Evolutionary conservation across 2,329 filamentous ascomycete genomes (phyloP).

Genomic region (Fusarium fracticaudum): DNA sequence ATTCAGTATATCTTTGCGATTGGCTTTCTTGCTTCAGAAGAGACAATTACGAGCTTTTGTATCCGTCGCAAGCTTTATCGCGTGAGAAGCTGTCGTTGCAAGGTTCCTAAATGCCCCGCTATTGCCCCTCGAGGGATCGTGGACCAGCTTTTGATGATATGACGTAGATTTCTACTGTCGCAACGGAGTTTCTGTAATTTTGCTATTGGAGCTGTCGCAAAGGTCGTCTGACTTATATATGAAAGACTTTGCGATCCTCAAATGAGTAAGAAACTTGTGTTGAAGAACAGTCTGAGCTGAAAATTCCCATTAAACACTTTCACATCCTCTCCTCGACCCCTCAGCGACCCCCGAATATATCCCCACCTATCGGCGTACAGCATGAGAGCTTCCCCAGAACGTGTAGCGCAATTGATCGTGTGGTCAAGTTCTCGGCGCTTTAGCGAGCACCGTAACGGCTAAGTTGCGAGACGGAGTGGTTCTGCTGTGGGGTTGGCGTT

Average conservation of each 20-base stretch:
- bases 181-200: neutral
- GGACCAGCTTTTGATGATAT: constrained; percentile 15
- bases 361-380: constrained; percentile 41
- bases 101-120: constrained; percentile 39
- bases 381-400: constrained; percentile 26
- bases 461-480: neutral
- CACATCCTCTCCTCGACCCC: constrained; percentile 4
- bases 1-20: neutral
- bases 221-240: neutral
- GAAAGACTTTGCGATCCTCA: neutral
- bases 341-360: constrained; percentile 36
- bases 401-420: constrained; percentile 18
- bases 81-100: constrained; percentile 37
- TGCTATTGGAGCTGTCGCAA: neutral
- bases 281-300: neutral
- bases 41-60: constrained; percentile 1
- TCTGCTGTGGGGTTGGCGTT: constrained; percentile 18
- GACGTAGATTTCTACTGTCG: constrained; percentile 19
- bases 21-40: neutral
- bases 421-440: constrained; percentile 22
- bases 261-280: neutral
- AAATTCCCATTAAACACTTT: neutral
- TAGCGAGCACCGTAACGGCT: constrained; percentile 13
- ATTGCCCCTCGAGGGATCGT: constrained; percentile 34
- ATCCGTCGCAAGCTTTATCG: constrained; percentile 24